These are phyloP conservation scores for Dothiorella sarmentorum DNA, from an alignment of 2,329 filamentous ascomycete genomes.

Conservation along the genomic window DNA sequence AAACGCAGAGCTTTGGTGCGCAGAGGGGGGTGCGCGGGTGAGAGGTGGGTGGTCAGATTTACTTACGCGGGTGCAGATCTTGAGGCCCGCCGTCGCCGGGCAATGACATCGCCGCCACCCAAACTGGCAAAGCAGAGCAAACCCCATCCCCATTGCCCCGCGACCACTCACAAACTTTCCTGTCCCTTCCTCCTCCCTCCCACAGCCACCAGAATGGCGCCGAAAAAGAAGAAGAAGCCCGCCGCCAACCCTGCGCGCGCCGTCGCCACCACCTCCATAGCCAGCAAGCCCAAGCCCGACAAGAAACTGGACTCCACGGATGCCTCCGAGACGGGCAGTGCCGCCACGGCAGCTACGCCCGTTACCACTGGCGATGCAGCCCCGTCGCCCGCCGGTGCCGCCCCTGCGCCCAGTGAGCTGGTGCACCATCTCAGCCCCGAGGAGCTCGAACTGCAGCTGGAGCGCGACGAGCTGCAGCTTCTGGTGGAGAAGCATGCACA, in stretches of 20 bases:
- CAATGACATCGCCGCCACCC: slow-evolving; percentile 9
- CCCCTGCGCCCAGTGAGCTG: slow-evolving; percentile 32
- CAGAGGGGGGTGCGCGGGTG: slow-evolving; percentile 3
- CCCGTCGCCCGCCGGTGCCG: slow-evolving; percentile 22
- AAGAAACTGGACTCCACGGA: slow-evolving; percentile 24
- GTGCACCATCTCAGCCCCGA: slow-evolving; percentile 69
- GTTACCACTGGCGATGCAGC: slow-evolving; percentile 9
- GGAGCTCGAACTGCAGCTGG: slow-evolving; percentile 83
- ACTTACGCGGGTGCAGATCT: slow-evolving; percentile 16
- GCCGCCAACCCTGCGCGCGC: slow-evolving; percentile 83
- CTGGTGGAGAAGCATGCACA: slow-evolving; percentile 79
- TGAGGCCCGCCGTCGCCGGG: not conserved
- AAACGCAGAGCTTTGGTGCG: not conserved
- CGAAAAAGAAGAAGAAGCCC: slow-evolving; percentile 90
- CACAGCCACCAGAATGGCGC: slow-evolving; percentile 57
- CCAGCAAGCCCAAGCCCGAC: slow-evolving; percentile 68
- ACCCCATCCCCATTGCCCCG: not conserved
- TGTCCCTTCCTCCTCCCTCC: not conserved
- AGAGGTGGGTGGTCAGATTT: slow-evolving; percentile 7
- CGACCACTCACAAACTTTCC: not conserved
- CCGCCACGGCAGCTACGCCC: slow-evolving; percentile 12
- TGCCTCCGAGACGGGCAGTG: slow-evolving; percentile 23
- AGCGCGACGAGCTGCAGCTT: slow-evolving; percentile 84
- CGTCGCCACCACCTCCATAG: slow-evolving; percentile 89
- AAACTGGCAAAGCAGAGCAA: not conserved